phyloP scores from a whole-genome alignment of 306 rosid genomes.

The Oxytropis ochrocephala region DNA sequence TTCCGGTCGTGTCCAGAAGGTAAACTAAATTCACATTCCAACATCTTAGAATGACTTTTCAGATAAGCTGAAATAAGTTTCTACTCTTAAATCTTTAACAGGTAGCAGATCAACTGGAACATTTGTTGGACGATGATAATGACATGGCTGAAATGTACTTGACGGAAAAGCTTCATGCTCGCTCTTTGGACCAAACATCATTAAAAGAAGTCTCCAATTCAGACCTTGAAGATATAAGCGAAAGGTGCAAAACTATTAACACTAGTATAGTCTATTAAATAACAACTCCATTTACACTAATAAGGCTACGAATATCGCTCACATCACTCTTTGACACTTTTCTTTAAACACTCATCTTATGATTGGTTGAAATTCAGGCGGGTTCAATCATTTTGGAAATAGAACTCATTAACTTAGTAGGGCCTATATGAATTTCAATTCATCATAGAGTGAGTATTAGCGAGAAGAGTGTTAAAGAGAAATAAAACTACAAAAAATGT shows the following conservation, averaged over 20 bases:
- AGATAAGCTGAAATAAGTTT: too few species aligned
- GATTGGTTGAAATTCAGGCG: too few species aligned
- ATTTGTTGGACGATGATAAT: slow-evolving; percentile 69
- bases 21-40: slow-evolving; percentile 9
- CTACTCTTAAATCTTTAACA: slow-evolving; percentile 34
- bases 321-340: too few species aligned
- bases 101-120: slow-evolving; percentile 73
- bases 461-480: too few species aligned
- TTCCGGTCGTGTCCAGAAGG: slow-evolving; percentile 83
- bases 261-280: background rate
- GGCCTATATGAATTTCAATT: too few species aligned
- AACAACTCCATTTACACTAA: background rate
- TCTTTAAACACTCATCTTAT: too few species aligned
- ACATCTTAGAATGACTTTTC: background rate
- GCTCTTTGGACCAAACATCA: slow-evolving; percentile 27
- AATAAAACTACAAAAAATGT: too few species aligned
- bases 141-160: slow-evolving; percentile 93
- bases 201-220: slow-evolving; percentile 6
- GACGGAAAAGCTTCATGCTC: slow-evolving; percentile 48
- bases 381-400: too few species aligned
- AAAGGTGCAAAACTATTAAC: slow-evolving; percentile 8
- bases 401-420: too few species aligned
- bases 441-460: too few species aligned
- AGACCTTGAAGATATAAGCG: slow-evolving; percentile 25
- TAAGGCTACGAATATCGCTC: slow-evolving; percentile 4